Percentiles rank a stretch among this genome's conserved stretches.
phyloP scores from a whole-genome alignment of 257 asterid species.

The Penstemon barbatus region DNA sequence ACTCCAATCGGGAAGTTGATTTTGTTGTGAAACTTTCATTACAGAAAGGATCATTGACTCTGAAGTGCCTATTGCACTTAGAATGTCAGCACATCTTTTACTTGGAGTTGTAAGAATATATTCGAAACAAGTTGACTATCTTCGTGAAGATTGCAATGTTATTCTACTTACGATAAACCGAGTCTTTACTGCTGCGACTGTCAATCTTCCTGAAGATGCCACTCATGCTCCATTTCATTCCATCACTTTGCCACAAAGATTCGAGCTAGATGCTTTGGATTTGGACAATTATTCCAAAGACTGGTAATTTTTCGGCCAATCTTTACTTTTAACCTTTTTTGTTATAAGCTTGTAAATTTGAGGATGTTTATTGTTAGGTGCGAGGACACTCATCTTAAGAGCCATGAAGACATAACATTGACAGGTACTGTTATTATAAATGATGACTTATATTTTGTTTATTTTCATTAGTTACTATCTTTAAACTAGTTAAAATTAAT shows the following conservation, averaged over 20 bases:
- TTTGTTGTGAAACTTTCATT: conserved; percentile 14
- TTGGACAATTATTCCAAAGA: conserved; percentile 44
- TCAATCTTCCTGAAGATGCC: conserved; percentile 70
- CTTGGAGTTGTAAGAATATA: conserved; percentile 93
- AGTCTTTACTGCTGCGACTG: conserved; percentile 41
- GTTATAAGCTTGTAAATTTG: background rate
- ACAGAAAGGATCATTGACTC: conserved; percentile 79
- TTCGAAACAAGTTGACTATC: conserved; percentile 85
- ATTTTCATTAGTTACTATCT: conserved; percentile 10
- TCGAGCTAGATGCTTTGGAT: conserved; percentile 64
- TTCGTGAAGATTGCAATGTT: conserved; percentile 63
- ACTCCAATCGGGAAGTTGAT: background rate
- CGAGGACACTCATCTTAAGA: conserved; percentile 61
- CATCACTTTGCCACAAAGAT: conserved; percentile 65
- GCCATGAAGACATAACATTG: conserved; percentile 66
- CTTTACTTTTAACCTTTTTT: background rate
- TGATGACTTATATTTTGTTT: background rate
- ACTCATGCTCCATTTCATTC: conserved; percentile 64
- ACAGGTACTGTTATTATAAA: conserved; percentile 46
- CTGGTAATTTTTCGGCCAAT: conserved; percentile 41
- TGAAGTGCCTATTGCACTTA: conserved; percentile 83
- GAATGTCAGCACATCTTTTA: conserved; percentile 89
- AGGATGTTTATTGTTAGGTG: conserved; percentile 40
- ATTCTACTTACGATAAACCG: conserved; percentile 45
- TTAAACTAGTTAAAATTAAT: background rate